Evolutionary conservation across 2,329 filamentous ascomycete genomes (phyloP).

Genomic region (Penicillium sp.): DNA sequence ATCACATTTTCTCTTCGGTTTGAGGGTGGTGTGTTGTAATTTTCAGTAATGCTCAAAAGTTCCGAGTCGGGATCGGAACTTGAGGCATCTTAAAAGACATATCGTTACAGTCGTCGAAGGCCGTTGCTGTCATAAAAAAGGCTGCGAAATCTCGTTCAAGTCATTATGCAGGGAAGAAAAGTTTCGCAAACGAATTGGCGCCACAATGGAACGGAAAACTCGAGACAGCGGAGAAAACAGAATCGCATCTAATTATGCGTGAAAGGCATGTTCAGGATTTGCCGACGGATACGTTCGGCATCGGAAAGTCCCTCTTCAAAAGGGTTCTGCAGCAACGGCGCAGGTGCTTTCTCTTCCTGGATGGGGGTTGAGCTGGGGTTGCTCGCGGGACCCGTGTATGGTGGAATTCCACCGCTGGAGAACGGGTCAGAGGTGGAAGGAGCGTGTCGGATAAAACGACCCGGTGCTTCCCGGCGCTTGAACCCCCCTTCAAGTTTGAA

Average conservation of each 20-base stretch:
- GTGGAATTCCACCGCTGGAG: slow-evolving; percentile 31
- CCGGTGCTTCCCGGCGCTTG: slow-evolving; percentile 35
- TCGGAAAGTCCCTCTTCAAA: slow-evolving; percentile 42
- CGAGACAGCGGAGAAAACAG: slow-evolving; percentile 10
- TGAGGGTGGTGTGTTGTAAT: slow-evolving; percentile 12
- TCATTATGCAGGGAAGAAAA: slow-evolving; percentile 31
- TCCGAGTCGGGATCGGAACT: slow-evolving; percentile 14
- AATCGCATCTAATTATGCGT: slow-evolving; percentile 31
- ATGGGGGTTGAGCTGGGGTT: slow-evolving; percentile 15
- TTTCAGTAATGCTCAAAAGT: slow-evolving; percentile 10
- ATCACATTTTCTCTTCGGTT: slow-evolving; percentile 30
- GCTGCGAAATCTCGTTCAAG: slow-evolving; percentile 32
- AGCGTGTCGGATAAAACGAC: slow-evolving; percentile 43
- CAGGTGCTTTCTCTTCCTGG: slow-evolving; percentile 16
- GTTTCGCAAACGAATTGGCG: slow-evolving; percentile 27
- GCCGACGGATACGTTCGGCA: slow-evolving; percentile 44
- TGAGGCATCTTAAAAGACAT: slow-evolving; percentile 25
- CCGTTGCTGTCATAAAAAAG: slow-evolving; percentile 38
- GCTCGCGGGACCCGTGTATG: slow-evolving; percentile 21
- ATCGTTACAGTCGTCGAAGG: slow-evolving; percentile 38
- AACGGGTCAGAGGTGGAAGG: slow-evolving; percentile 52
- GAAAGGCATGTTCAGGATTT: slow-evolving; percentile 43
- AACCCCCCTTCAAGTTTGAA: slow-evolving; percentile 47
- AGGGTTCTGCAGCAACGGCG: slow-evolving; percentile 33
- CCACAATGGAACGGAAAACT: slow-evolving; percentile 26